Evolutionary conservation across 352 stramenopile genomes (phyloP), one percentile per base, ranked within the genome.

Genomic region (Phytophthora brassicae): DNA sequence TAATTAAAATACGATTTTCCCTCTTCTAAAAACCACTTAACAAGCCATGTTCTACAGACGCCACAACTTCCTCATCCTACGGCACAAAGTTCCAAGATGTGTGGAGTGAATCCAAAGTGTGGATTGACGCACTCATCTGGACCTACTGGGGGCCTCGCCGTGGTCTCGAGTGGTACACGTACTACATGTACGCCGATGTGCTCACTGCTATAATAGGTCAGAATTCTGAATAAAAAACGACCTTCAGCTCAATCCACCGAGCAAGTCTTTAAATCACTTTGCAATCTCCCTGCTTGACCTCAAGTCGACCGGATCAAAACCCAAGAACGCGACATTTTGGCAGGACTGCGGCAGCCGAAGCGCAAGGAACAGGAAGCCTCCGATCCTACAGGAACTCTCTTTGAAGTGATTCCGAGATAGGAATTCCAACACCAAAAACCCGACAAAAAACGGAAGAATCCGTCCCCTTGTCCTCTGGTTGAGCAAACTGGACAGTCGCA

Each of bases 401-500:
- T 64, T 59, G 51, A 64, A 64, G 51, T 48, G 31, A 24, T 53
- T 24, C 7, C 33, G 11, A 59, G 46, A 55, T 63, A 47, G 52
- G 53, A 56, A 38, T 42, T 61, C 45, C 35, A 14, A 29, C 24
- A 33, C 35, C 26, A 31, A 42, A 42, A 12, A 44, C 17, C n/a
- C 38, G 39, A 57, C 66, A 75, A 47, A 75, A 68, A 74, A 63
- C 62, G 48, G 56, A 60, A 8, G 26, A 3, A 26, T 52, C 47
- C 12, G 62, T 68, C 57, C 62, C 48, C 62, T 70, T 63, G 66
- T 65, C 56, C 66, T 59, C 52, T 42, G 16, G 33, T n/a, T 72
- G 51, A 48, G 22, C 19, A 39, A 12, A 31, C 57, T 62, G 60
- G 60, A 74, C 56, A 70, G 61, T 67, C 61, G 66, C 43, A 49